Evolutionary conservation across 495 filamentous ascomycete species (phyloP), one percentile per base, ranked within the genome.

Genomic region (Neurospora intermedia): DNA sequence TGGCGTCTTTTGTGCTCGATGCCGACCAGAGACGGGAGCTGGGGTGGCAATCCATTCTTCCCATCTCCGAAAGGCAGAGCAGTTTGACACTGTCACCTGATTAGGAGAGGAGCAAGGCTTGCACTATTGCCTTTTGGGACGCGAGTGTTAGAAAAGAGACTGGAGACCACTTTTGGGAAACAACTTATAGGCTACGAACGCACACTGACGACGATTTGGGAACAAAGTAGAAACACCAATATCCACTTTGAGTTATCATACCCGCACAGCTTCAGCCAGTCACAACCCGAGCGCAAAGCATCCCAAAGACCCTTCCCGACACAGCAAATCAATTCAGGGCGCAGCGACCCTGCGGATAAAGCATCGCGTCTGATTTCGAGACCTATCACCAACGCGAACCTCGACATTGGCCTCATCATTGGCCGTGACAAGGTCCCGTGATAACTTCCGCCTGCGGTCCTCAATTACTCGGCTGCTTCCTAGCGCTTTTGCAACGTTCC

Each of bases 351-450:
- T 75, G 78, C 78, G 78, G 76, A 76, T 75, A 72, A 77, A 75
- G 77, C 81, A 81, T 83, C 80, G 78, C 74, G 69, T 75, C 75
- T 75, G 77, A 75, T 75, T 69, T 71, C 72, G 78, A 85, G 78
- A 76, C 84, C 84, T 86, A 86, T 86, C 84, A 85, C 48, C 76
- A 75, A 77, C 80, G 72, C 73, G 72, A 83, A 73, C 79, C 59
- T 75, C 73, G 69, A 70, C 75, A 70, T 82, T 78, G 79, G 73
- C 70, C 43, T 80, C 78, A 78, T 73, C 77, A 86, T 86, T 85
- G 84, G 84, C 77, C 79, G 72, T 79, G 71, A 72, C 73, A 72
- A 75, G 73, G 81, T 86, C 85, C 85, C 84, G 84, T 86, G 85
- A 86, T 84, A 82, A 74, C 78, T 74, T 48, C 76, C 74, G 73